Evolutionary conservation across 176 grass and related monocot genomes (phyloP), one percentile per base, ranked within the genome.

Genomic region (Puccinellia tenuiflora): DNA sequence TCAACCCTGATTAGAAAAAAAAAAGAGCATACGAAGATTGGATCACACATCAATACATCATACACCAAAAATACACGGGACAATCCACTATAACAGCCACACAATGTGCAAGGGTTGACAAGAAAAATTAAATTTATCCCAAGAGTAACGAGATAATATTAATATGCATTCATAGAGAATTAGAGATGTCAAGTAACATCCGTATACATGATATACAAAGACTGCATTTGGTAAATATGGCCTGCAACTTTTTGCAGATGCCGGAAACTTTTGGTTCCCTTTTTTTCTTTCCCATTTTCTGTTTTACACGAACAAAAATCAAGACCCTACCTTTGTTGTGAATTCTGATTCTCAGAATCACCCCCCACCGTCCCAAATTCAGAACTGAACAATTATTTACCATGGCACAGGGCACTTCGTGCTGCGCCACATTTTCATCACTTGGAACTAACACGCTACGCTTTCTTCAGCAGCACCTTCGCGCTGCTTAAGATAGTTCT

Each of bases 371-470:
- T 43, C 67, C 34, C 75, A 40, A 83, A 83, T 90, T 47, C 84
- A 83, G 68, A 90, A 48, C 39, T 84, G 31, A 87, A 90, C 84
- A 90, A 83, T 87, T 90, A 90, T 90, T 90, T 90, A 90, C 88
- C 75, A 87, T 87, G 88, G 68, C 80, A 81, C 88, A 84, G 39
- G 61, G 31, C 88, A 90, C 84, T 90, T 87, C 4, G 88, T 90
- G 88, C 50, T 64, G 84, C 22, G 4, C 75, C 88, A 87, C 68
- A 87, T 90, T 84, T 85, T 59, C 79, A 86, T 90, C 74, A 79
- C 67, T 51, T 75, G 55, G 65, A 57, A 87, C 84, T 87, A 50
- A 90, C 75, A 86, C n/a, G 31, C 84, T 90, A 83, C 8, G 0
- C 68, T 83, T 75, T 84, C 88, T 87, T 81, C 75, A 67, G 84